Conservation (phyloP, 176 grass and related monocot genomes). For the Alloteropsis semialata region DNA sequence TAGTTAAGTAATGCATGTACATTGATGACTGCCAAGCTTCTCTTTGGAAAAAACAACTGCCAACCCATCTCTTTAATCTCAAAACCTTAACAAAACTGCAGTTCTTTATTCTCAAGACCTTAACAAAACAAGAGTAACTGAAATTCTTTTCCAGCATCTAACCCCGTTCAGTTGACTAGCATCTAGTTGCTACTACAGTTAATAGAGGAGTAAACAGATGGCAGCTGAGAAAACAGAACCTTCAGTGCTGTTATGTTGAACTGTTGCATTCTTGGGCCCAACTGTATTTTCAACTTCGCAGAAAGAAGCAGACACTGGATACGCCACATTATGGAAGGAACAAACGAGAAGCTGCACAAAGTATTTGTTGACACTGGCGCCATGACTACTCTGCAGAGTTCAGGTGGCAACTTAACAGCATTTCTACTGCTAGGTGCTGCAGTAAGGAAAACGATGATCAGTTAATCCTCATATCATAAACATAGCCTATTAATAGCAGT, state of each 20-base stretch:
- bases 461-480: background rate
- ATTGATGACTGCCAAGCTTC: background rate
- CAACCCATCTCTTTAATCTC: too few species aligned
- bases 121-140: background rate
- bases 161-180: background rate
- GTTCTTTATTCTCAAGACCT: background rate
- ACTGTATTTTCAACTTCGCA: constrained; percentile 46
- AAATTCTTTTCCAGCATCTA: constrained; percentile 4
- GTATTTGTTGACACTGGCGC: constrained; percentile 49
- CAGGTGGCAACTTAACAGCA: constrained; percentile 61
- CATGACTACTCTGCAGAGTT: constrained; percentile 74
- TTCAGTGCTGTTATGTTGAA: constrained; percentile 49
- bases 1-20: background rate
- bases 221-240: constrained; percentile 39
- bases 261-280: constrained; percentile 45
- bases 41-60: too few species aligned
- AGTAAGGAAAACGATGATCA: constrained; percentile 27
- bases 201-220: constrained; percentile 11
- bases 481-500: background rate
- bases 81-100: too few species aligned
- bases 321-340: constrained; percentile 72
- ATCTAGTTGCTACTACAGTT: background rate
- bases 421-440: constrained; percentile 6
- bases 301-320: constrained; percentile 77
- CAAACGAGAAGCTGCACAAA: constrained; percentile 50